Evolutionary conservation across 192 early-diverging fungal genomes (phyloP).

Genomic region (Gigaspora rosea): DNA sequence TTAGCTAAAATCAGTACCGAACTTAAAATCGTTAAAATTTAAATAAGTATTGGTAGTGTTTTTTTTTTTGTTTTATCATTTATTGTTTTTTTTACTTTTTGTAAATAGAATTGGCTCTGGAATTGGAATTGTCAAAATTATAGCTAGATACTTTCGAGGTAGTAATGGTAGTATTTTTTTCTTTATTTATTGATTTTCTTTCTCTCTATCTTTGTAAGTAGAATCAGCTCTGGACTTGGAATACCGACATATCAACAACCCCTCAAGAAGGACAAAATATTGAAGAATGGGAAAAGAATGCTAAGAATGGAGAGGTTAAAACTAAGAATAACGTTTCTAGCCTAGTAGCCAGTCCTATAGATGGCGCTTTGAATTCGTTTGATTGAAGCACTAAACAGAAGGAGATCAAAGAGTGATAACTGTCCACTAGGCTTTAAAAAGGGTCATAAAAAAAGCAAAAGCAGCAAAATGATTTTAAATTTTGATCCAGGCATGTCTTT

Average conservation of each 20-base stretch:
- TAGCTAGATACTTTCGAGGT: too few relatives aligned
- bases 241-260: neutral
- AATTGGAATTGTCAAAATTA: too few relatives aligned
- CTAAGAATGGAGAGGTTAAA: conserved; percentile 1
- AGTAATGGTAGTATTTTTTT: too few relatives aligned
- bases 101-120: too few relatives aligned
- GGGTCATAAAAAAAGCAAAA: conserved; percentile 32
- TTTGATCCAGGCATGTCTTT: conserved; percentile 30
- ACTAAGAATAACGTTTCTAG: neutral
- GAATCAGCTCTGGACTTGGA: neutral
- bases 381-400: neutral
- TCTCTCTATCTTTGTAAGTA: too few relatives aligned
- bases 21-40: too few relatives aligned
- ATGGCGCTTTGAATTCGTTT: neutral
- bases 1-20: too few relatives aligned
- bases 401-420: conserved; percentile 10
- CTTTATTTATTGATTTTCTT: too few relatives aligned
- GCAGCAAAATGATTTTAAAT: conserved; percentile 34
- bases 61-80: too few relatives aligned
- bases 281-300: conserved; percentile 28
- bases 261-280: conserved; percentile 5
- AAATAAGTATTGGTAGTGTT: too few relatives aligned
- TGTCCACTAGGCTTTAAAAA: conserved; percentile 16
- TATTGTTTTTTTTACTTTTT: too few relatives aligned
- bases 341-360: neutral